Evolutionary conservation across 768 basidiomycete species (phyloP), one percentile per base, ranked within the genome.

Genomic region (Suillus decipiens): DNA sequence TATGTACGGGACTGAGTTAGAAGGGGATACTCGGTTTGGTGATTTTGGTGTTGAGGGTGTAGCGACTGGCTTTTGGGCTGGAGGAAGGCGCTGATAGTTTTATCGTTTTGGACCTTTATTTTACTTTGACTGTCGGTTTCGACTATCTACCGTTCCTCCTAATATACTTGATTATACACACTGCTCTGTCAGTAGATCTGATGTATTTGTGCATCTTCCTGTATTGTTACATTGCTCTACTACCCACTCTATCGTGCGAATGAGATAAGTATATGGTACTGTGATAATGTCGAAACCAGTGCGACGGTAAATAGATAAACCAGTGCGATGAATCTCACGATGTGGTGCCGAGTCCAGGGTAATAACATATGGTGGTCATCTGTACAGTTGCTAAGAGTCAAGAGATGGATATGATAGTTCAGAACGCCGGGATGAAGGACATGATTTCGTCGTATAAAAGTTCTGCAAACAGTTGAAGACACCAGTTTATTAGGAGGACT

Each of bases 361-460:
- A 41, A 41, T 41, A 17, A 19, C 31, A 39, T 24, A 28, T n/a
- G 28, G 37, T 15, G 22, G 37, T 11, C n/a, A 56, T 22, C 15
- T 17, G 24, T 22, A 39, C n/a, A 55, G n/a, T 22, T 36, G 14
- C 37, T 15, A 39, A 37, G 22, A 56, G 24, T n/a, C 12, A 56
- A 61, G n/a, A 39, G 41, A 37, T 39, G n/a, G 31, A 43, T 56
- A 22, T 24, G 0, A 24, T 54, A 17, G 34, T 54, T 78, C 76
- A 88, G 69, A 90, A 86, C 55, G 84, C 79, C 14, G 90, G 86
- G 62, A 80, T 77, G 72, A 95, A 93, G 14, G 86, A 86, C 68
- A 89, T 81, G 64, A 96, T 90, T 78, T 96, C 93, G 56, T 91
- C 88, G 71, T 88, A 95, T 33, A 94, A 80, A 58, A 94, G 82